Evolutionary conservation across 2,329 filamentous ascomycete genomes (phyloP), one percentile per base, ranked within the genome.

Genomic region (Calonectria ilicicola): DNA sequence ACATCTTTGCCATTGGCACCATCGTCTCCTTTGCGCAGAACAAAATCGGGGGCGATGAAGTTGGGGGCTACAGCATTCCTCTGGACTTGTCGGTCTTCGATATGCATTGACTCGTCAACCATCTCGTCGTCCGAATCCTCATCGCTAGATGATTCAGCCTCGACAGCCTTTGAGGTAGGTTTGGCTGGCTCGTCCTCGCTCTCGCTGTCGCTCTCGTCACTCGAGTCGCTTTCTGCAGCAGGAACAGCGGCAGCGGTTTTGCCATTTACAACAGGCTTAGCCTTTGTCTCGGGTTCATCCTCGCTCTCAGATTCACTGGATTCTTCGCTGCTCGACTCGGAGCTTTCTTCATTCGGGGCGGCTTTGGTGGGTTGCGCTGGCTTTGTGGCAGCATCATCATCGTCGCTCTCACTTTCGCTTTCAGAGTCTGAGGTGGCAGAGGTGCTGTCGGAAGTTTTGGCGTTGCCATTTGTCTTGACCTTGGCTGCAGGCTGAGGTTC

Each of bases 11-110:
- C 81, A 26, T 81, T 83, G 71, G 81, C 75, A n/a, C 81, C 80
- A 53, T 82, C 80, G 29, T 83, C 78, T 15, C 83, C 86, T 75
- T 89, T 89, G 69, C 89, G 88, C 64, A 91, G 82, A 71, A 86
- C 84, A 74, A 91, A 91, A 68, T 89, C 87, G 7, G 87, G 89
- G 15, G 84, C 84, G 42, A 89, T 83, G 40, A 89, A 84, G 44
- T 85, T 85, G 32, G 84, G 83, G 3, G 89, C 72, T 56, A 87
- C 86, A 81, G 81, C 77, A 68, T 84, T 84, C 75, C 60, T 73
- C 74, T 66, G 62, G 32, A 70, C 65, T 47, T 82, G 76, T 19
- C 83, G 83, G 58, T 83, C 80, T 26, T 79, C 76, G n/a, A 84
- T 81, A 56, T 84, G 82, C 77, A 85, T 84, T 1, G 86, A 85